These are phyloP conservation scores for Plectosphaerella cucumerina DNA, from an alignment of 2,329 filamentous ascomycete species.

Conservation along the genomic window DNA sequence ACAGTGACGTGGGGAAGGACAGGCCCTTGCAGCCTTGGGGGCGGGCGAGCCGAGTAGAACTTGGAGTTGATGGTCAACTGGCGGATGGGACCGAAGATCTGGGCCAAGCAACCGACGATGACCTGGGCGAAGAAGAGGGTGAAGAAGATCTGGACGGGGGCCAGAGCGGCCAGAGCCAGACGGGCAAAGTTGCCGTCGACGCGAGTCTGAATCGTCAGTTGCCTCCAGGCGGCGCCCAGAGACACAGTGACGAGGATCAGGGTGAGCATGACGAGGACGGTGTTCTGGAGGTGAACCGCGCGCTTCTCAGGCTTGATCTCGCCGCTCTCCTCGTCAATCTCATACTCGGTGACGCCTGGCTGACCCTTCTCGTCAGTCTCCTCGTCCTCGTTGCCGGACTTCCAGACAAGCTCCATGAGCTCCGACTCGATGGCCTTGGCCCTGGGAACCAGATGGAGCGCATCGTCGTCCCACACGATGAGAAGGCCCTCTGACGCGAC, in stretches of 20 bases:
- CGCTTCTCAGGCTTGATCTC: slow-evolving; percentile 61
- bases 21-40: slow-evolving; percentile 52
- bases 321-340: slow-evolving; percentile 70
- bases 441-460: slow-evolving; percentile 63
- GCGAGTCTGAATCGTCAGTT: slow-evolving; percentile 63
- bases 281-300: slow-evolving; percentile 66
- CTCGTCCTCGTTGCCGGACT: slow-evolving; percentile 50
- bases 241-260: slow-evolving; percentile 61
- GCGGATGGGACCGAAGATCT: slow-evolving; percentile 70
- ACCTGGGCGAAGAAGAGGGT: slow-evolving; percentile 79
- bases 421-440: slow-evolving; percentile 71
- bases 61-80: slow-evolving; percentile 74
- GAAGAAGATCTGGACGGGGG: slow-evolving; percentile 74
- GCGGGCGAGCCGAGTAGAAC: slow-evolving; percentile 73
- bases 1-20: slow-evolving; percentile 72
- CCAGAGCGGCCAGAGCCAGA: slow-evolving; percentile 60
- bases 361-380: slow-evolving; percentile 48
- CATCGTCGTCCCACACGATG: slow-evolving; percentile 80
- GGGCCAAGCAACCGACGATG: slow-evolving; percentile 69
- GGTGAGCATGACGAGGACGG: slow-evolving; percentile 63
- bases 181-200: slow-evolving; percentile 61
- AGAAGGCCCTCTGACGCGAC: slow-evolving; percentile 66
- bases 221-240: slow-evolving; percentile 65
- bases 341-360: slow-evolving; percentile 40
- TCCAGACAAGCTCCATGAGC: slow-evolving; percentile 75